Conservation (phyloP, 1,284 basidiomycete species). For the Trichosporon sp. region DNA sequence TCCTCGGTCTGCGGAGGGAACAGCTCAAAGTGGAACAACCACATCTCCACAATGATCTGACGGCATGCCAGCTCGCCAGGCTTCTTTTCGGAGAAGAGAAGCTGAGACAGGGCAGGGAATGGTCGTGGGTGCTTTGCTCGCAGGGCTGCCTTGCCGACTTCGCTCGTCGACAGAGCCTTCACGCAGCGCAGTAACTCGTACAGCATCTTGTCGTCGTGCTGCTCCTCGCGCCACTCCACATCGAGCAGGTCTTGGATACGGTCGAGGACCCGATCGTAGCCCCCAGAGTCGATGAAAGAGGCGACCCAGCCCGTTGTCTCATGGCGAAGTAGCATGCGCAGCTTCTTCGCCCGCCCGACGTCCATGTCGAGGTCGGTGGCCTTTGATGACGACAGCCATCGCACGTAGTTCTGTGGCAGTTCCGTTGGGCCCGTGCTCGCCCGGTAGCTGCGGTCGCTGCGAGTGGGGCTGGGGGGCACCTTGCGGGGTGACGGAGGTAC, state of each 20-base stretch:
- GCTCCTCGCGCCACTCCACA: constrained; percentile 97
- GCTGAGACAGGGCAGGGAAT: constrained; percentile 69
- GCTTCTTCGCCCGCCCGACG: constrained; percentile 42
- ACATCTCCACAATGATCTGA: constrained; percentile 81
- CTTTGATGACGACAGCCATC: constrained; percentile 33
- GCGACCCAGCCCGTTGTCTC: constrained; percentile 86
- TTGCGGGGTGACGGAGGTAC: constrained; percentile 5
- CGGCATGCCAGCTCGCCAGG: constrained; percentile 86
- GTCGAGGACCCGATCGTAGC: constrained; percentile 75
- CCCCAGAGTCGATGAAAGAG: constrained; percentile 75
- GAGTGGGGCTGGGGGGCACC: not conserved
- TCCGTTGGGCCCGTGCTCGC: constrained; percentile 18
- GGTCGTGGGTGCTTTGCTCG: constrained; percentile 77
- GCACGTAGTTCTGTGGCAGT: constrained; percentile 33
- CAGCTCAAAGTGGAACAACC: constrained; percentile 74
- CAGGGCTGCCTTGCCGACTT: constrained; percentile 58
- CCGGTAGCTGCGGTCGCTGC: not conserved
- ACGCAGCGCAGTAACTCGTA: constrained; percentile 89
- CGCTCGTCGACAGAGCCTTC: constrained; percentile 85
- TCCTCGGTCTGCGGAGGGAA: constrained; percentile 48
- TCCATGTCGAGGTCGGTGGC: constrained; percentile 44
- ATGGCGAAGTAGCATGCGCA: constrained; percentile 66
- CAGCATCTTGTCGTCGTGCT: constrained; percentile 91
- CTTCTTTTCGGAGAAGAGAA: constrained; percentile 94
- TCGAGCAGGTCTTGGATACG: constrained; percentile 87